Base-by-base conservation (phyloP, 108 stramenopile species). In the Fistulifera pelliculosa region DNA sequence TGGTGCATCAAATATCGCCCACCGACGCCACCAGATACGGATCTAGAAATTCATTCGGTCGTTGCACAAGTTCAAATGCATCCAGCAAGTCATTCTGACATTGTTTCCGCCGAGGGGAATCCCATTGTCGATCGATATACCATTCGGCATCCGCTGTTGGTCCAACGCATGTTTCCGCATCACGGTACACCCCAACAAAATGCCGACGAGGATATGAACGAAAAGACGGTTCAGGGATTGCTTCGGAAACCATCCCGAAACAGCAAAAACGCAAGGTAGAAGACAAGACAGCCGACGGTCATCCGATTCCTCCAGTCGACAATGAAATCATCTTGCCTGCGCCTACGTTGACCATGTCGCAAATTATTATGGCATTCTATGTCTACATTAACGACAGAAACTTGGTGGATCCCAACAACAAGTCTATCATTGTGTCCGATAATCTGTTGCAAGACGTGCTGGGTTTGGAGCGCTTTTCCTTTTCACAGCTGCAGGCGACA, bases 261-360 rank as follows among this genome's bases (percentile, higher is more conserved):
- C 22, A n/a, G 50, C n/a, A 24, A 23, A 45, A 42, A 26, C 56
- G 56, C 17, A 31, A 60, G 21, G 47, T 1, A 18, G 47, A 60
- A 8, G 48, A 38, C 14, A 5, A 25, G 38, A 60, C 16, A 14
- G 8, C 19, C 47, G 47, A 16, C 22, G 31, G 18, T 4, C 1
- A 16, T 22, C 17, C 25, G 27, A 1, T 22, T n/a, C 47, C 26
- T 3, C 41, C 63, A 17, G 2, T 63, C 15, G 76, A 81, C 21
- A 85, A 85, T 63, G 81, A 86, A 23, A 58, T 79, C 42, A 41
- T 64, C 15, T 60, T 83, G 24, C 89, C 89, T 18, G 38, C 66
- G 8, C 31, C 31, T 35, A 61, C 70, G 10, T 38, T 91, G 22
- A 81, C 81, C 16, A 73, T 82, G 80, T 66, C 79, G n/a, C 83